phyloP scores from a whole-genome alignment of 179 eudicot genomes.

The Gypsophila paniculata region DNA sequence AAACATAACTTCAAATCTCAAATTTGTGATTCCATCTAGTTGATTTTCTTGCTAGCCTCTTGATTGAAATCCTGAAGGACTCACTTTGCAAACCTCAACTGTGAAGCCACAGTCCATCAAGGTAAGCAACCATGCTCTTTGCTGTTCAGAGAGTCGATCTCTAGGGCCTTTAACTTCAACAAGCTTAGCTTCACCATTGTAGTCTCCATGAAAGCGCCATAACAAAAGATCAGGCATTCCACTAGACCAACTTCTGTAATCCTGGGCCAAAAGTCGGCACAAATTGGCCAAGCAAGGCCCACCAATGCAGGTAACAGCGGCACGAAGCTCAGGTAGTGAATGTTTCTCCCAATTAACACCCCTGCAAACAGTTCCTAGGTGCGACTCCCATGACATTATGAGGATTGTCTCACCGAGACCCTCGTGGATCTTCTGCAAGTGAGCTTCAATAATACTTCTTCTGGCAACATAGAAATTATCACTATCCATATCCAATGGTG shows the following conservation, averaged over 20 bases:
- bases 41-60: not conserved
- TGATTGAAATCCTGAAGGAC: conserved; percentile 18
- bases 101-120: conserved; percentile 78
- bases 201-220: conserved; percentile 76
- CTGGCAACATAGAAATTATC: conserved; percentile 61
- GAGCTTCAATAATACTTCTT: conserved; percentile 55
- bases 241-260: conserved; percentile 88
- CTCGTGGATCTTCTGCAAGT: conserved; percentile 51
- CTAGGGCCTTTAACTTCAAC: conserved; percentile 96
- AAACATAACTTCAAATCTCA: not conserved
- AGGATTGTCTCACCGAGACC: conserved; percentile 84
- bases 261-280: conserved; percentile 80
- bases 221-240: conserved; percentile 94
- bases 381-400: conserved; percentile 67
- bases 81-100: conserved; percentile 81
- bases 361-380: conserved; percentile 69
- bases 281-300: conserved; percentile 69
- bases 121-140: conserved; percentile 86
- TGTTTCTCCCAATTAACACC: conserved; percentile 86
- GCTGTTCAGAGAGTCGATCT: conserved; percentile 94
- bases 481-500: conserved; percentile 80
- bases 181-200: conserved; percentile 88
- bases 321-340: conserved; percentile 68
- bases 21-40: not conserved
- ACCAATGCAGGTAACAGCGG: conserved; percentile 81